These are phyloP conservation scores for Saxispiralis lemnorum DNA, from an alignment of 495 filamentous ascomycete genomes.

Conservation along the genomic window DNA sequence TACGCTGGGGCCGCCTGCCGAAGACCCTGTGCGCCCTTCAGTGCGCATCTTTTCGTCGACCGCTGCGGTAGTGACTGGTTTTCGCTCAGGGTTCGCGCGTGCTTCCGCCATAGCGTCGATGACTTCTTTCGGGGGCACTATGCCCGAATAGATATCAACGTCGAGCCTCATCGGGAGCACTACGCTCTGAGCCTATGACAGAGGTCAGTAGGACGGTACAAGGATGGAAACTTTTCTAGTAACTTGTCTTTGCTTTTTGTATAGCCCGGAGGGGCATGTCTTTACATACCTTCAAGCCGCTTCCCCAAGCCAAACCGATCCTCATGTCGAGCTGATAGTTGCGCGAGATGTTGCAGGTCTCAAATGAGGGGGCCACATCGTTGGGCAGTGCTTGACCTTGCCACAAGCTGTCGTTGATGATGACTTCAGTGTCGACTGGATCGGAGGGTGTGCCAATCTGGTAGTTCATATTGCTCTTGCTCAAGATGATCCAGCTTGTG, in stretches of 20 bases:
- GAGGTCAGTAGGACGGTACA: not conserved
- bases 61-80: conserved; percentile 17
- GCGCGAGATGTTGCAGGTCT: conserved; percentile 73
- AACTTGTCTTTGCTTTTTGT: conserved; percentile 4
- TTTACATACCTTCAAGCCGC: conserved; percentile 9
- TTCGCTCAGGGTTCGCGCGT: conserved; percentile 2
- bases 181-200: conserved; percentile 42
- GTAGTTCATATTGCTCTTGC: conserved; percentile 47
- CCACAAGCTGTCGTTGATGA: conserved; percentile 54
- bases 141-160: conserved; percentile 75
- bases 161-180: conserved; percentile 62
- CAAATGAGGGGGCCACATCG: conserved; percentile 68
- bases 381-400: conserved; percentile 50
- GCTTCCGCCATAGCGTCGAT: conserved; percentile 43
- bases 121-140: conserved; percentile 60
- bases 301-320: conserved; percentile 46
- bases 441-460: conserved; percentile 41
- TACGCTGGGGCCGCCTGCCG: conserved; percentile 10
- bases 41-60: conserved; percentile 8
- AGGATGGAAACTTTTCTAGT: conserved; percentile 16
- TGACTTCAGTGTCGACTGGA: conserved; percentile 43
- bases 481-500: conserved; percentile 50
- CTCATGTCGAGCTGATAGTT: conserved; percentile 68
- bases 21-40: not conserved
- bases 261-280: conserved; percentile 1